Evolutionary conservation across 805 yeast species (phyloP), one percentile per base, ranked within the genome.

Genomic region (Metschnikowia reukaufii): DNA sequence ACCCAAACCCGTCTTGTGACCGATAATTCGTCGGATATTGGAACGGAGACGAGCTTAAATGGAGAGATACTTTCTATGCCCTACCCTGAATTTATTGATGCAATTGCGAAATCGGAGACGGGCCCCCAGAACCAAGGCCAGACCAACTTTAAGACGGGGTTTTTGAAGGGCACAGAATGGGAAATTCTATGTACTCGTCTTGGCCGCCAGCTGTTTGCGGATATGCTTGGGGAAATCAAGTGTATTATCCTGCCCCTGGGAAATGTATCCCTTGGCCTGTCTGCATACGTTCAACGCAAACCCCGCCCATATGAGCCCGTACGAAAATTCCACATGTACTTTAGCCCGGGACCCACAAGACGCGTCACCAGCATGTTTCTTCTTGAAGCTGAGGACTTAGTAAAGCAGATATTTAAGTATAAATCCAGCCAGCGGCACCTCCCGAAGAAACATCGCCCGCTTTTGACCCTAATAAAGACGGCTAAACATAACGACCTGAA

Each of bases 161-260:
- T 60, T 1, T 50, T 84, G 16, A 81, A 79, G 48, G 58, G 68
- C 4, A 54, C 65, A 3, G 50, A 59, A 2, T 82, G 87, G 81
- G 68, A 69, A 25, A 50, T 57, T 2, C 36, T 82, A 0, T 77
- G 66, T 47, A 49, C 47, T 2, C 25, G 62, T 1, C 51, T 81
- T 1, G 84, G 84, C 0, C 57, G 62, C 6, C 46, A 47, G 1
- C 45, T 48, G 1, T 81, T 82, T 55, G 39, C 72, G 4, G 68
- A 62, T 36, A 17, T 69, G 13, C 63, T 66, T 16, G 10, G 25
- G 13, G 41, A 39, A 4, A 39, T 39, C 9, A 6, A 20, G 25
- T 39, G 33, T 16, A 29, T 39, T n/a, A 30, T 29, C 25, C 44
- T 32, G 34, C 44, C 44, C 13, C 15, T 17, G 12, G 48, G 48